Evolutionary conservation across 345 rosid genomes (phyloP), one percentile per base, ranked within the genome.

Genomic region (Alliaria petiolata): DNA sequence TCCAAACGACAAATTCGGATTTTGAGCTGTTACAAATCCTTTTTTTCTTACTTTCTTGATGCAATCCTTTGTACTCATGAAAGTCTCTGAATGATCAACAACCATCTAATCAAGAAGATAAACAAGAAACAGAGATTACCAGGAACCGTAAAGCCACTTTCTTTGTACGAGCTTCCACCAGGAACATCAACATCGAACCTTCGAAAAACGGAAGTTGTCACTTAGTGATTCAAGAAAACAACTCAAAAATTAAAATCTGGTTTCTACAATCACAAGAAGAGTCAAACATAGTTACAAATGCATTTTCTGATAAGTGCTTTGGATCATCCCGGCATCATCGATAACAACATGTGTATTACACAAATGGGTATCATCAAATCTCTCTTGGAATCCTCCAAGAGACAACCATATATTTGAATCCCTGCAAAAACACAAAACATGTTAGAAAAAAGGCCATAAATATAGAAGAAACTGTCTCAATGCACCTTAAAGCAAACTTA

Each of bases 151-250:
- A 87, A 91, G 83, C 80, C 85, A 77, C 97, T 87, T 76, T 93
- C 97, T 77, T 85, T 86, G 80, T 84, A 91, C 39, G 84, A 81
- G 63, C 87, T 81, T 80, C 97, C 98, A 39, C 95, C 95, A 30
- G 97, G 95, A 81, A 91, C 86, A 76, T 89, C 95, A 62, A 93
- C 98, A 53, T 90, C 98, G 81, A 93, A 93, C 88, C 98, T 92
- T 80, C 11, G 62, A 12, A 33, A 60, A 75, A 17, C 4, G 0
- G 0, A 59, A 45, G 13, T 13, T 19, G 3, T 11, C 43, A 65
- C 40, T 56, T 9, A 52, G 44, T 40, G 17, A 44, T 45, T 57
- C 35, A 22, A 3, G 53, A n/a, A 55, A 1, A 31, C 45, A 58
- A 38, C 45, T 15, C n/a, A n/a, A n/a, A n/a, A n/a, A n/a, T n/a